Percentiles rank a stretch among this genome's conserved stretches.
phyloP scores from a whole-genome alignment of 352 stramenopile species.

The Saprolegnia diclina region DNA sequence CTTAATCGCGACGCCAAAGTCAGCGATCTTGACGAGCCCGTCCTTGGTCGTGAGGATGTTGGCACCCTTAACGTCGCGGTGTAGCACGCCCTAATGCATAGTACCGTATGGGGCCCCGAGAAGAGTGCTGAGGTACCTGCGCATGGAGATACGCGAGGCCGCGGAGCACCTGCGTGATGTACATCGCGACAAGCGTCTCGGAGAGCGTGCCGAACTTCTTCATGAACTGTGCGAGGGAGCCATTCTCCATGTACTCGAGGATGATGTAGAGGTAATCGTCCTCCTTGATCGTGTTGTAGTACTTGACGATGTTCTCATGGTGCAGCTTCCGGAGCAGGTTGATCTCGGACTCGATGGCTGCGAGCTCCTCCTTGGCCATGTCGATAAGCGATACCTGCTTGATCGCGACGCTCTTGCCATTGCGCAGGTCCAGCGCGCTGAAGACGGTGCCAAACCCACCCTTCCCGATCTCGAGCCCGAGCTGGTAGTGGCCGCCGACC shows the following conservation, averaged over 20 bases:
- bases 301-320: constrained; percentile 94
- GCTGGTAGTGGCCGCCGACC: constrained; percentile 51
- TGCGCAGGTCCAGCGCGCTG: constrained; percentile 77
- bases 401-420: constrained; percentile 77
- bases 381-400: constrained; percentile 81
- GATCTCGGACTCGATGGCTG: constrained; percentile 87
- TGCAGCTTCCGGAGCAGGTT: constrained; percentile 90
- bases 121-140: constrained; percentile 12
- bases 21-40: constrained; percentile 87
- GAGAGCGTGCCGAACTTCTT: constrained; percentile 91
- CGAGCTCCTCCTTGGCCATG: constrained; percentile 78
- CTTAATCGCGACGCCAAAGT: constrained; percentile 91
- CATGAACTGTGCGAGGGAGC: constrained; percentile 87
- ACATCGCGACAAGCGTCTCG: constrained; percentile 87
- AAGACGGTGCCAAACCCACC: constrained; percentile 89
- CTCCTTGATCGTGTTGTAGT: constrained; percentile 91
- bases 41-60: constrained; percentile 93
- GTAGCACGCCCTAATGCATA: constrained; percentile 72
- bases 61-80: constrained; percentile 90
- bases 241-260: constrained; percentile 93
- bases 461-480: constrained; percentile 87
- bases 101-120: background rate
- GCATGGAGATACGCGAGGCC: constrained; percentile 87
- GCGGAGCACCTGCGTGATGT: constrained; percentile 88
- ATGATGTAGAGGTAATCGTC: constrained; percentile 79